These are phyloP conservation scores for Quercus alba DNA, from an alignment of 306 rosid species.

Conservation along the genomic window DNA sequence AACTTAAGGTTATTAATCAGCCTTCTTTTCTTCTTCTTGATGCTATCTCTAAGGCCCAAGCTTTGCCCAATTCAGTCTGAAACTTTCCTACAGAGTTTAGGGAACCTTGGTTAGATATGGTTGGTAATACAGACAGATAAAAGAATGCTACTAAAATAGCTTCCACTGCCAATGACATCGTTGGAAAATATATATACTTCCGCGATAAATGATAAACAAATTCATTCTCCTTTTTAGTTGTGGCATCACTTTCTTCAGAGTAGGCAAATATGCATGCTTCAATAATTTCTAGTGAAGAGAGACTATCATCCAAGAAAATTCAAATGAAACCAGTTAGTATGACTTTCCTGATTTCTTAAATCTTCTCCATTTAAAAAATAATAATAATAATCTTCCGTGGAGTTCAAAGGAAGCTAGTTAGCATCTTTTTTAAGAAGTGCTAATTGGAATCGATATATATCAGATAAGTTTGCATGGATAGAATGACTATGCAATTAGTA, in stretches of 20 bases:
- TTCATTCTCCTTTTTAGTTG: not conserved
- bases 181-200: not conserved
- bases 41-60: conserved; percentile 84
- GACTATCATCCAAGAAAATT: not conserved
- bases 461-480: no score
- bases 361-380: no score
- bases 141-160: not conserved
- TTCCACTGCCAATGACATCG: not conserved
- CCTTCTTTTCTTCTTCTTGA: conserved; percentile 56
- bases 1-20: conserved; percentile 3
- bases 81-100: conserved; percentile 62
- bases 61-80: conserved; percentile 80
- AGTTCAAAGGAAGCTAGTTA: no score
- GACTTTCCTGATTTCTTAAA: no score
- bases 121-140: not conserved
- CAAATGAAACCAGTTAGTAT: not conserved
- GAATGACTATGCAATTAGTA: no score
- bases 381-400: no score
- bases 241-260: not conserved
- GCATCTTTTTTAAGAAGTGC: no score
- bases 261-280: no score
- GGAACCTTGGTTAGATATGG: not conserved
- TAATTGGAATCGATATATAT: no score
- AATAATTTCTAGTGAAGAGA: not conserved
- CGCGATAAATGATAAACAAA: not conserved